phyloP scores from a whole-genome alignment of 768 basidiomycete genomes.

The Tricholoma flavovirens region DNA sequence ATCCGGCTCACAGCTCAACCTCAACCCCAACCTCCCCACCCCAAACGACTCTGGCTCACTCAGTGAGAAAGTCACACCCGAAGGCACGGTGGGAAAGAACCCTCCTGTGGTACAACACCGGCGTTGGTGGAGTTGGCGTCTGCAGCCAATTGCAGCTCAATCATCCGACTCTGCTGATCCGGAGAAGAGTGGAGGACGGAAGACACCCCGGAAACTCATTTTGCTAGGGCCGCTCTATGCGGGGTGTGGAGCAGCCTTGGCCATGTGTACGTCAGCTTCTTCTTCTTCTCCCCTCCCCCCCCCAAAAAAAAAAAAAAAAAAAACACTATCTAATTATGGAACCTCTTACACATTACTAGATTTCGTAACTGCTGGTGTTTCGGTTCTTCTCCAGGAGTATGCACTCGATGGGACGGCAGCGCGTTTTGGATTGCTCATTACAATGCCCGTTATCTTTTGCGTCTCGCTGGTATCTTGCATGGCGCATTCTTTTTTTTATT shows the following conservation, averaged over 20 bases:
- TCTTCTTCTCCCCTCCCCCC: neutral
- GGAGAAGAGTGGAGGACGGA: constrained; percentile 32
- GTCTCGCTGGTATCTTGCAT: constrained; percentile 61
- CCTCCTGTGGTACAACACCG: constrained; percentile 12
- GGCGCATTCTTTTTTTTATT: neutral
- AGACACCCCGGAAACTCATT: constrained; percentile 39
- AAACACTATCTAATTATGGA: neutral
- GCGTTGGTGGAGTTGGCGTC: constrained; percentile 42
- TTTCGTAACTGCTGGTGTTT: constrained; percentile 57
- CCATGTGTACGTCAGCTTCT: constrained; percentile 46
- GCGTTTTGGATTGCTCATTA: constrained; percentile 61
- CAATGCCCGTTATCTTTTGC: constrained; percentile 69
- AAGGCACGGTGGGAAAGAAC: constrained; percentile 16
- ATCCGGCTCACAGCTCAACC: constrained; percentile 14
- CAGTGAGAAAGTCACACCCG: constrained; percentile 28
- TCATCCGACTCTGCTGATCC: constrained; percentile 36
- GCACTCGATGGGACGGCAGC: constrained; percentile 55
- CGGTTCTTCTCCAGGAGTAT: constrained; percentile 60
- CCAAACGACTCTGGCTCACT: constrained; percentile 2
- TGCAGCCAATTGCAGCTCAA: constrained; percentile 27
- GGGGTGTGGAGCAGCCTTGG: constrained; percentile 58
- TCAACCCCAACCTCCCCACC: constrained; percentile 8
- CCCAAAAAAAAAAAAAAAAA: too few relatives aligned
- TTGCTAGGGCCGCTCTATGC: constrained; percentile 69
- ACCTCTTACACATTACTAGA: too few relatives aligned